Conservation (phyloP, 2,329 filamentous ascomycete species). For the Penicillium psychrosexuale region DNA sequence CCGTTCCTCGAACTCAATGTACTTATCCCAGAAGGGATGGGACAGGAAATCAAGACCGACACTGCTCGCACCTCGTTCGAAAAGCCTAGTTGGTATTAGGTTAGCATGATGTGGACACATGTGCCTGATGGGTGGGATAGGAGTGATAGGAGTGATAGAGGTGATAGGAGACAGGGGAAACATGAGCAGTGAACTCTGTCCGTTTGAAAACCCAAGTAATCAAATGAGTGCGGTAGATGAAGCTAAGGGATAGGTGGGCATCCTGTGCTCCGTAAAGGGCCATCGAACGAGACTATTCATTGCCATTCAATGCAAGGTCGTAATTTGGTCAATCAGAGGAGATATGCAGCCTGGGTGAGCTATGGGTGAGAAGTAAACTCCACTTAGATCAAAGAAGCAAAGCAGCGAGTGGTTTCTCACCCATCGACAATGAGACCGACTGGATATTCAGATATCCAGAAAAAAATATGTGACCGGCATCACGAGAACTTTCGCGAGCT, state of each 20-base stretch:
- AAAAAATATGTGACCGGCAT: slow-evolving; percentile 37
- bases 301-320: slow-evolving; percentile 28
- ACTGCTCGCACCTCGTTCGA: slow-evolving; percentile 79
- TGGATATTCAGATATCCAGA: slow-evolving; percentile 31
- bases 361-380: slow-evolving; percentile 52
- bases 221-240: slow-evolving; percentile 34
- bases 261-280: slow-evolving; percentile 33
- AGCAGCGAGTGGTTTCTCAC: slow-evolving; percentile 69
- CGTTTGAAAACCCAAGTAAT: slow-evolving; percentile 39
- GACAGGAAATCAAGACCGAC: slow-evolving; percentile 92
- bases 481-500: slow-evolving; percentile 39
- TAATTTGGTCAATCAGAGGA: slow-evolving; percentile 38
- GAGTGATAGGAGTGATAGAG: slow-evolving; percentile 26
- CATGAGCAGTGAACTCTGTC: slow-evolving; percentile 40
- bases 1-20: slow-evolving; percentile 93
- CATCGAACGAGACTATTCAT: slow-evolving; percentile 32
- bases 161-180: slow-evolving; percentile 41
- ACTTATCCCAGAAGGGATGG: slow-evolving; percentile 98
- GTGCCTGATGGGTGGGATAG: slow-evolving; percentile 29
- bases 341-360: slow-evolving; percentile 51
- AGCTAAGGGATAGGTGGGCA: slow-evolving; percentile 25
- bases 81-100: slow-evolving; percentile 61
- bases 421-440: slow-evolving; percentile 45
- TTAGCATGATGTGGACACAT: slow-evolving; percentile 38
- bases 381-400: slow-evolving; percentile 42